Conservation (phyloP, 495 filamentous ascomycete species). For the Hyaloscypha finlandica region DNA sequence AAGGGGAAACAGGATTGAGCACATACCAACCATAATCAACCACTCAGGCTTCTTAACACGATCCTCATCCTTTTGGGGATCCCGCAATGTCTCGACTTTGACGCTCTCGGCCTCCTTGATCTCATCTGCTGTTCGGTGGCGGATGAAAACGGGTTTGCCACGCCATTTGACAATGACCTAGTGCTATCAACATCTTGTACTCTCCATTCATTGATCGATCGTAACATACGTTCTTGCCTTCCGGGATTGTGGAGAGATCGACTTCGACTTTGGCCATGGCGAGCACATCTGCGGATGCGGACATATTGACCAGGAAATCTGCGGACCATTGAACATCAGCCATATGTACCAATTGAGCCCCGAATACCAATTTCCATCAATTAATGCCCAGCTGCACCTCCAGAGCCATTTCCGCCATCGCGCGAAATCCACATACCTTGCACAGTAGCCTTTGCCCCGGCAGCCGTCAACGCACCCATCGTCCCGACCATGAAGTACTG, state of each 20-base stretch:
- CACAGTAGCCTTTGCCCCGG: conserved; percentile 94
- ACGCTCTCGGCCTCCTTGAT: conserved; percentile 81
- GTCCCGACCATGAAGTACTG: conserved; percentile 96
- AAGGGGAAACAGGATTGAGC: background rate
- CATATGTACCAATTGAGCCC: conserved; percentile 21
- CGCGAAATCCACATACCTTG: conserved; percentile 66
- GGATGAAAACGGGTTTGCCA: conserved; percentile 99
- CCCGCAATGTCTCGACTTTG: conserved; percentile 77
- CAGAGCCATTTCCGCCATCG: background rate
- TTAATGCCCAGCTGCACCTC: conserved; percentile 9
- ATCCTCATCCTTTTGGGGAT: conserved; percentile 87
- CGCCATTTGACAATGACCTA: conserved; percentile 99
- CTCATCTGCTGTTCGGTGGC: conserved; percentile 88
- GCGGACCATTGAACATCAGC: conserved; percentile 21
- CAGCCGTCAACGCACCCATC: conserved; percentile 84
- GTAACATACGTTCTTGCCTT: conserved; percentile 94
- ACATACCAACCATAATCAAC: conserved; percentile 95
- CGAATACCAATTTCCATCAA: conserved; percentile 10
- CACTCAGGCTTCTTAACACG: conserved; percentile 98
- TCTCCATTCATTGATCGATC: background rate
- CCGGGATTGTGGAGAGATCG: conserved; percentile 85
- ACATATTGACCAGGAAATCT: conserved; percentile 99
- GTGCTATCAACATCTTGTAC: conserved; percentile 14
- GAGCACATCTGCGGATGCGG: conserved; percentile 96
- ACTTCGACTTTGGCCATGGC: conserved; percentile 99